Evolutionary conservation across 75 land plant genomes (phyloP), one percentile per base, ranked within the genome.

Genomic region (Pinus taeda): DNA sequence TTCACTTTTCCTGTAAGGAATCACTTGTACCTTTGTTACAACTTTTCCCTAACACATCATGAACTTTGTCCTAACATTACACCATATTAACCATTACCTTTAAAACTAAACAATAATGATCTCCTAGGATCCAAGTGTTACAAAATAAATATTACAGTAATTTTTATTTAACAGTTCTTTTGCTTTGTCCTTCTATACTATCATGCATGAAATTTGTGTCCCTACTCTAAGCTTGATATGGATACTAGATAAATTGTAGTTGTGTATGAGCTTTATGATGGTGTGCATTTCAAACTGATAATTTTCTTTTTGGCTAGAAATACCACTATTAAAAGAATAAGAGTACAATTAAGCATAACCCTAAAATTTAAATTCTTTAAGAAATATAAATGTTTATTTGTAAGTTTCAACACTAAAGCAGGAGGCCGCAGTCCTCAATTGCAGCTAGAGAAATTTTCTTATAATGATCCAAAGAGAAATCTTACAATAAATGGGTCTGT

Each of bases 381-480:
- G 18, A 37, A 62, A 17, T 17, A 49, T 1, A 15, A 18, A 22
- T 49, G 22, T 12, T 42, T 14, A 30, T 73, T 74, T 8, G 59
- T 8, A 14, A 37, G 15, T 4, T 75, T 29, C 36, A 22, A 20
- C 15, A 18, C 42, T 57, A 63, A 33, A 60, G 7, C 26, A 6
- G 18, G 26, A 33, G 37, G 18, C 3, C 14, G 22, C 74, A 37
- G 65, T 39, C 45, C 42, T 20, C 29, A 29, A 17, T 37, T 39
- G 3, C 57, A 37, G 39, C 59, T 33, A 53, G 30, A 56, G 30
- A 42, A 36, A 39, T 78, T 56, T 53, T 33, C 42, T 37, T 55
- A 57, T 36, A 73, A 76, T 78, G 57, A 33, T 78, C 42, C 39
- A 60, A 21, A 49, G 24, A 15, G 33, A 77, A 26, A 55, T 57